A percentile compares a stretch with the other conserved stretches of the same genome.
These are phyloP conservation scores for Sideroxylon spinosum DNA, from an alignment of 179 eudicot genomes.

Conservation along the genomic window DNA sequence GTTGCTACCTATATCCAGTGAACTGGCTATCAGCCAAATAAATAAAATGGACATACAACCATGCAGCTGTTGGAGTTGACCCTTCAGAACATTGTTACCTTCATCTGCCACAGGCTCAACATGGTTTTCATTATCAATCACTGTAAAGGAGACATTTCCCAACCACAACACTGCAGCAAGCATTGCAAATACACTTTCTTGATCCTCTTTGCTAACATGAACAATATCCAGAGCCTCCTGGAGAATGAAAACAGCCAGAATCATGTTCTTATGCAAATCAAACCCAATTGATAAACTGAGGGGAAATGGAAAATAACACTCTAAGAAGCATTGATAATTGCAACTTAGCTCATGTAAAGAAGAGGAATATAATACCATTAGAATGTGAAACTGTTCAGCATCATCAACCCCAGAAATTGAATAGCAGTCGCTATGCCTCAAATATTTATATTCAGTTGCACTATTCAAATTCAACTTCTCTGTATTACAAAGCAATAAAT, in stretches of 20 bases:
- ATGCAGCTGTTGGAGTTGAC: neutral
- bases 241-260: constrained; percentile 14
- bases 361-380: constrained; percentile 46
- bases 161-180: constrained; percentile 93
- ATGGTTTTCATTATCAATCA: constrained; percentile 82
- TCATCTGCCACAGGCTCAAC: constrained; percentile 79
- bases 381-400: constrained; percentile 77
- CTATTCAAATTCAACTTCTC: constrained; percentile 77
- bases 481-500: constrained; percentile 27
- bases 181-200: constrained; percentile 83
- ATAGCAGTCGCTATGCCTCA: constrained; percentile 75
- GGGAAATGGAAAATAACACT: neutral
- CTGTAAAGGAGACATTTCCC: constrained; percentile 72
- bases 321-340: neutral
- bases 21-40: no score
- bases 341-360: constrained; percentile 4
- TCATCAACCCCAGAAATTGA: constrained; percentile 85
- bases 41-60: neutral
- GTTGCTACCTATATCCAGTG: neutral
- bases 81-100: constrained; percentile 40
- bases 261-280: constrained; percentile 7
- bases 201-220: constrained; percentile 82
- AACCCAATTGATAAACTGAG: neutral
- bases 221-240: constrained; percentile 88
- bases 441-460: constrained; percentile 66